These are phyloP conservation scores for Paramecium octaurelia DNA, from an alignment of 73 alveolate species.

Conservation along the genomic window DNA sequence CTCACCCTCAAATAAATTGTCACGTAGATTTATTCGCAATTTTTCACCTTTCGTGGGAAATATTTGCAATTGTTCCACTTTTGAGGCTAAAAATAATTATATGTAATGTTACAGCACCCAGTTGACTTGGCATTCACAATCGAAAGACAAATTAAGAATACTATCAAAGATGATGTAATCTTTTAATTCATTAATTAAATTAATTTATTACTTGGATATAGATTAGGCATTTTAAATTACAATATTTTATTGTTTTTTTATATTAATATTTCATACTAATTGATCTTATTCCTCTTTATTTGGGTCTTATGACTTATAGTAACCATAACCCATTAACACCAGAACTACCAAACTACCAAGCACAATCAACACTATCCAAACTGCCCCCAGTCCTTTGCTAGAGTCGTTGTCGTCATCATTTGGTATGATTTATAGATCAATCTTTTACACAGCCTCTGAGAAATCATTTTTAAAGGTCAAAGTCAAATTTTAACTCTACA, in stretches of 20 bases:
- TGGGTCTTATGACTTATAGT: neutral
- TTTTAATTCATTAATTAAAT: neutral
- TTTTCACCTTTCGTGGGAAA: neutral
- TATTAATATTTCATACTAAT: neutral
- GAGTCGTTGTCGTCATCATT: neutral
- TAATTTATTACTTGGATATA: neutral
- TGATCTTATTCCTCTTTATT: neutral
- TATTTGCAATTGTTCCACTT: neutral
- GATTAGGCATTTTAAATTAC: neutral
- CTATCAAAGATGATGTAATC: conserved; percentile 4
- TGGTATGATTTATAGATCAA: neutral
- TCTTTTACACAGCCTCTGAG: neutral
- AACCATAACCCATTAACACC: neutral
- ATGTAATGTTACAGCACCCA: neutral
- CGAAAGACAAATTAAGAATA: neutral
- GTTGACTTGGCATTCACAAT: neutral
- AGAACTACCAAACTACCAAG: neutral
- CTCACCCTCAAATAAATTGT: neutral
- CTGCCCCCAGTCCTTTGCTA: neutral
- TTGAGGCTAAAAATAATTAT: neutral
- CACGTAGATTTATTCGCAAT: neutral
- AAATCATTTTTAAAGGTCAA: neutral
- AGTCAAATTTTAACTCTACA: neutral
- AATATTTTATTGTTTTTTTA: neutral
- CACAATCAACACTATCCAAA: neutral